A percentile compares a stretch with the other conserved stretches of the same genome.
These are phyloP conservation scores for Aspergillus neotritici DNA, from an alignment of 2,329 filamentous ascomycete species.

Conservation along the genomic window DNA sequence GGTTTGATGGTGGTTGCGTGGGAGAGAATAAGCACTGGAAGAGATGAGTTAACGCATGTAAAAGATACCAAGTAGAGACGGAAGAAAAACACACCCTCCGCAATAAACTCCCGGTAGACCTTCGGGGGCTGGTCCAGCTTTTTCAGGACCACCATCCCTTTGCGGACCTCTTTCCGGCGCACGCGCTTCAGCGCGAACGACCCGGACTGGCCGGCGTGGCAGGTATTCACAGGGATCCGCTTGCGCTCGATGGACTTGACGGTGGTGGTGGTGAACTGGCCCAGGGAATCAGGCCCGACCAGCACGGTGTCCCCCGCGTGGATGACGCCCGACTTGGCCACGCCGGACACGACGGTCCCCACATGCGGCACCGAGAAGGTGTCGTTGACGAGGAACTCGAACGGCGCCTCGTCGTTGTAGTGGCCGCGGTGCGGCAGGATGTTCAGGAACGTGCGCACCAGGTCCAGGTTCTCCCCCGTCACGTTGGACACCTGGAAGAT, in stretches of 20 bases:
- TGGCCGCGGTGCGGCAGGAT: conserved; percentile 91
- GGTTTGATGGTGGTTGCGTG: conserved; percentile 96
- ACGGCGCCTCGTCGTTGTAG: conserved; percentile 79
- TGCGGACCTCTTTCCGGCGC: conserved; percentile 84
- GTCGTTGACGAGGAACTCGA: conserved; percentile 95
- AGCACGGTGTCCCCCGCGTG: conserved; percentile 87
- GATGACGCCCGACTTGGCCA: conserved; percentile 80
- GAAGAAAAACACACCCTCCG: conserved; percentile 54
- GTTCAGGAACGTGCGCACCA: conserved; percentile 89
- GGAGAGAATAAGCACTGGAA: conserved; percentile 76
- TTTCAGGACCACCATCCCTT: conserved; percentile 94
- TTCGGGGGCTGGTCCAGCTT: conserved; percentile 71
- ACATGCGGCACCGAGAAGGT: conserved; percentile 97
- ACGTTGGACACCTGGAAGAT: conserved; percentile 99
- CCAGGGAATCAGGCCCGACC: conserved; percentile 83
- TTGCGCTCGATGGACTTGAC: conserved; percentile 94
- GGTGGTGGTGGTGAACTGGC: conserved; percentile 79
- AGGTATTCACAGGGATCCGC: conserved; percentile 79
- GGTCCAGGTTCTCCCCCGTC: conserved; percentile 81
- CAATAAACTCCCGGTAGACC: conserved; percentile 70
- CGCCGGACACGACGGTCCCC: conserved; percentile 90
- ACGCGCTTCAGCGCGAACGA: conserved; percentile 87
- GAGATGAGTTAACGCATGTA: conserved; percentile 7
- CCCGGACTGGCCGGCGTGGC: conserved; percentile 84
- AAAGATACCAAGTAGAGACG: neutral